A percentile compares a stretch with the other conserved stretches of the same genome.
Conservation (phyloP, 2,329 filamentous ascomycete genomes). For the Penicillium polonicum region DNA sequence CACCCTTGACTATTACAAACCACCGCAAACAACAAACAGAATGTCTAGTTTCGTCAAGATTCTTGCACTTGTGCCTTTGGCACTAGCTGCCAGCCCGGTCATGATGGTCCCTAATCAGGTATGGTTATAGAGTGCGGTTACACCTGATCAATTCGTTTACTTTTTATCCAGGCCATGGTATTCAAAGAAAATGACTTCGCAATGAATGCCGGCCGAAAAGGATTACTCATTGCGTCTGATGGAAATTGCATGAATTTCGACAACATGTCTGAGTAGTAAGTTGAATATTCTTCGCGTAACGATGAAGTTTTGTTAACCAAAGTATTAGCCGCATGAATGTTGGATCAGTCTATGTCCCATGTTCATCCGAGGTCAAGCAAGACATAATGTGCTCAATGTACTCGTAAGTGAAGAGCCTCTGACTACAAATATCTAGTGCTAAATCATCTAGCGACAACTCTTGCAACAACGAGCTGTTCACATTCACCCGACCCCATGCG, state of each 20-base stretch:
- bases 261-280: slow-evolving; percentile 3
- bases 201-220: neutral
- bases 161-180: neutral
- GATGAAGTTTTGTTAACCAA: neutral
- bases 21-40: neutral
- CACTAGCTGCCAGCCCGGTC: neutral
- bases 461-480: slow-evolving; percentile 2
- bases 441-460: neutral
- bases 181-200: slow-evolving; percentile 4
- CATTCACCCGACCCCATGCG: slow-evolving; percentile 1
- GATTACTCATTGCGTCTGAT: neutral
- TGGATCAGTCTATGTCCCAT: slow-evolving; percentile 6
- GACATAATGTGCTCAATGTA: slow-evolving; percentile 8
- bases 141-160: neutral
- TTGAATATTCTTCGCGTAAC: neutral
- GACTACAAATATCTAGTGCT: neutral
- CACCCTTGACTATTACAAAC: neutral
- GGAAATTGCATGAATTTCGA: slow-evolving; percentile 1
- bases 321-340: slow-evolving; percentile 1
- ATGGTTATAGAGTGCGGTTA: too few species aligned
- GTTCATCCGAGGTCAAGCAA: neutral
- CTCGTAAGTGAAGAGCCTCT: neutral
- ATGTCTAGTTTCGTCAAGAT: slow-evolving; percentile 2
- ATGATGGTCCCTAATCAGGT: neutral
- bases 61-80: slow-evolving; percentile 2